Conservation (phyloP, 371 early-diverging fungal species). For the Capillidium heterosporum region DNA sequence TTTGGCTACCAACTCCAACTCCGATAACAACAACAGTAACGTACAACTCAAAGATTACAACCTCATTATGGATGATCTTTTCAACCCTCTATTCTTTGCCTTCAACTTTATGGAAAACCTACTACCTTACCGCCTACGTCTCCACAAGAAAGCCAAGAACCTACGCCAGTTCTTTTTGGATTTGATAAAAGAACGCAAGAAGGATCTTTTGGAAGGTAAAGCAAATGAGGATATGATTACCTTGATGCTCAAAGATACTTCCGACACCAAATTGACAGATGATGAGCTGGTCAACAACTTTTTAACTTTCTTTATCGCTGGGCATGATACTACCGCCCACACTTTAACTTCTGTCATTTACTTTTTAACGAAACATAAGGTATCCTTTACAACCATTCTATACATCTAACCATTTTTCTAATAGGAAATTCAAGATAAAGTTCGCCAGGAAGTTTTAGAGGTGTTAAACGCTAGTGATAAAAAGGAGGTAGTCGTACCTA, state of each 20-base stretch:
- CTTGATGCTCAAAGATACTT: neutral
- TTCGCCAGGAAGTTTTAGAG: neutral
- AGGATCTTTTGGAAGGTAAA: neutral
- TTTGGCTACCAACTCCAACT: no score
- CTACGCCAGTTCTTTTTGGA: neutral
- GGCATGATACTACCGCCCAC: conserved; percentile 2
- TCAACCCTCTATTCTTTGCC: neutral
- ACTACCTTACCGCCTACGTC: neutral
- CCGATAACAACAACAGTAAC: neutral
- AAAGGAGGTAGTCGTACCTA: neutral
- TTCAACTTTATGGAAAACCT: neutral
- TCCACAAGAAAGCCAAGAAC: neutral
- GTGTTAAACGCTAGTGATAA: neutral
- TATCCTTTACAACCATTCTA: neutral
- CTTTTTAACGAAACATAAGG: neutral
- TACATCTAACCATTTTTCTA: neutral
- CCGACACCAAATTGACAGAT: neutral
- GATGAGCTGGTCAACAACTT: neutral
- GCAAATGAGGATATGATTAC: neutral
- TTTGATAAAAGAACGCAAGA: neutral
- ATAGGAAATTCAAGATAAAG: neutral
- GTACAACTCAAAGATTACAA: neutral
- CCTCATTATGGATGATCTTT: neutral
- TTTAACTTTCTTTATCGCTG: neutral
- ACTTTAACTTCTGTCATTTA: neutral